Evolutionary conservation across 148 eudicot species (phyloP), one percentile per base, ranked within the genome.

Genomic region (Limonium bicolor): DNA sequence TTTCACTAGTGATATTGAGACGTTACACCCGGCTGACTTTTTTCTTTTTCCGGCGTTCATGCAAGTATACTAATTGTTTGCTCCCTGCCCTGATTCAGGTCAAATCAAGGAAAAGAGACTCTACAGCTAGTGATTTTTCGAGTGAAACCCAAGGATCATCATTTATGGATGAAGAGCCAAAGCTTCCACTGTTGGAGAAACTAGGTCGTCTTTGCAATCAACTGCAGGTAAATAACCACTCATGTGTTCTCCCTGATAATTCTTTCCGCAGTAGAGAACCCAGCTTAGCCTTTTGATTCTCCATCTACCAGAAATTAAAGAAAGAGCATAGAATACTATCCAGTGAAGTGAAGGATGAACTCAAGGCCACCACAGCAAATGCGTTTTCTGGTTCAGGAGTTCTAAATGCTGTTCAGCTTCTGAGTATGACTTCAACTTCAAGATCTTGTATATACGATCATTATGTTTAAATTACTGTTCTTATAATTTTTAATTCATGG

Each of bases 381-480:
- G 57, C 69, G 31, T 77, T 80, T 72, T 68, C 78, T 38, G 81
- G 94, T n/a, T 62, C 69, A 26, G 84, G 83, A 58, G 69, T 71
- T 70, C 50, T 74, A 8, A 49, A 46, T 40, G 82, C 82, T 33
- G 73, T 83, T 52, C 77, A 83, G 66, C 66, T 62, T 39, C 77
- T 88, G 12, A 61, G 97, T 88, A 68, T 34, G 84, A 50, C 9
- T 12, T 46, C 43, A n/a, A 30, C 35, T 54, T 23, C 36, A 31
- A 10, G n/a, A n/a, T n/a, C n/a, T 24, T 7, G 14, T 17, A 24
- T 26, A 42, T 14, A 12, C 43, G 21, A 34, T 23, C 7, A 3
- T 22, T n/a, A 5, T 18, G 2, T 20, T 33, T 14, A 29, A 6
- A 24, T 25, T 22, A 14, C 35, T 20, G 20, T 39, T 9, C 36